Base-by-base conservation (phyloP, 2,329 filamentous ascomycete species). In the Elsinoe arachidis region DNA sequence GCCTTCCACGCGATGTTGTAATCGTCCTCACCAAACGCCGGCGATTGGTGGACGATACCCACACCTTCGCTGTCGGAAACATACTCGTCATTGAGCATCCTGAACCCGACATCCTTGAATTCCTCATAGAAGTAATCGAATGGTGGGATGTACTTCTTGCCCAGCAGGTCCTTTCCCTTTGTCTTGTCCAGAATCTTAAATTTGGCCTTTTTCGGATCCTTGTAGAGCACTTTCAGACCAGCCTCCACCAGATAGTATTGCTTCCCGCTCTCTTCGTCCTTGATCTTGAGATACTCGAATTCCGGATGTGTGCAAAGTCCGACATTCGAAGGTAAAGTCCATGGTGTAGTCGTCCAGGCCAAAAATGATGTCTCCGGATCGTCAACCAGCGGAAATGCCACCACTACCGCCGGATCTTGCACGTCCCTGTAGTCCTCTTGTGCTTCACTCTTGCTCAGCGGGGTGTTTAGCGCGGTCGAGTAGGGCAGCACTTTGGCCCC, bases 1-100 rank as follows among this genome's bases (percentile, higher is more conserved):
- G 83, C 78, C 58, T 86, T 84, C 60, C 90, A 72, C 7, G 87
- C 88, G 59, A 93, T 83, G 63, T 85, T 86, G 77, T 95, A 96
- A 85, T 97, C 92, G 63, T 96, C 92, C 73, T 96, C 89, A 80
- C 92, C 92, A 68, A 92, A 96, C 1, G 90, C 90, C 2, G 92
- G 92, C 3, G 92, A 82, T 72, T 96, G 90, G 72, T 97, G 92
- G 44, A 97, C 92, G 61, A 97, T 87, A 67, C 92, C 92, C 34
- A 90, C 89, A 83, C 92, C 92, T 66, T 89, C 90, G 60, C 93
- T 90, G 30, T 87, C 84, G 23, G 88, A 93, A 58, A 96, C 91
- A 67, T 96, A 96, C 5, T 79, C 83, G 37, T 87, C 92, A 63
- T 88, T 90, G 62, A 95, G 69, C 3, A 96, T 87, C 64, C 80